Percentiles rank a stretch among this genome's conserved stretches.
Conservation (phyloP, 108 stramenopile genomes). For the Discostella pseudostelligera region DNA sequence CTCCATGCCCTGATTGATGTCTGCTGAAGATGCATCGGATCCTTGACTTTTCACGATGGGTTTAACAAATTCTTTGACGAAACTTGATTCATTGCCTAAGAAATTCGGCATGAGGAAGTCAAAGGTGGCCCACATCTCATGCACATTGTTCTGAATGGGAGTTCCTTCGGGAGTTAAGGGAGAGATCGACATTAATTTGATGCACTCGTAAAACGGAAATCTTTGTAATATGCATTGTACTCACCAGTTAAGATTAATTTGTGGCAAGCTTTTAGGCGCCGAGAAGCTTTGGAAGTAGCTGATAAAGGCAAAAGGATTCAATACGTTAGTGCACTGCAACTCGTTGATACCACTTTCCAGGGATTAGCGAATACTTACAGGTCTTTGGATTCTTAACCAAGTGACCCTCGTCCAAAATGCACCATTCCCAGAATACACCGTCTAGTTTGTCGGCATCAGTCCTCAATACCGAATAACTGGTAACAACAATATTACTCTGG, state of each 20-base stretch:
- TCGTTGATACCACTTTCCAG: background rate
- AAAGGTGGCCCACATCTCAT: constrained; percentile 96
- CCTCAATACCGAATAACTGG: constrained; percentile 78
- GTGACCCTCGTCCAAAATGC: constrained; percentile 95
- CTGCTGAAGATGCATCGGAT: constrained; percentile 58
- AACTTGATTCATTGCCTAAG: constrained; percentile 75
- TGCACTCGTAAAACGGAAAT: constrained; percentile 59
- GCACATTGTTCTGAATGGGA: constrained; percentile 95
- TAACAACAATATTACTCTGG: constrained; percentile 79
- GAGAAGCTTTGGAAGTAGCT: constrained; percentile 82
- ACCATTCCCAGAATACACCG: constrained; percentile 62
- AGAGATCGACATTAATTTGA: constrained; percentile 49
- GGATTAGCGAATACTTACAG: constrained; percentile 17
- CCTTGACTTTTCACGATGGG: constrained; percentile 71
- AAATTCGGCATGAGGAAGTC: constrained; percentile 98
- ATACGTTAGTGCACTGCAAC: background rate
- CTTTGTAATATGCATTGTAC: constrained; percentile 51
- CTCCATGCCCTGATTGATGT: constrained; percentile 57
- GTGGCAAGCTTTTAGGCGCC: constrained; percentile 63
- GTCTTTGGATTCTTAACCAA: constrained; percentile 91
- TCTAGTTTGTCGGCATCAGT: constrained; percentile 64
- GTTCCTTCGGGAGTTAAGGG: constrained; percentile 67
- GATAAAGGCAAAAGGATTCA: background rate
- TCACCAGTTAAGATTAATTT: constrained; percentile 82
- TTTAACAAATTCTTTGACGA: constrained; percentile 84